Evolutionary conservation across 305 asterid species (phyloP), one percentile per base, ranked within the genome.

Genomic region (Solanum hybrid): DNA sequence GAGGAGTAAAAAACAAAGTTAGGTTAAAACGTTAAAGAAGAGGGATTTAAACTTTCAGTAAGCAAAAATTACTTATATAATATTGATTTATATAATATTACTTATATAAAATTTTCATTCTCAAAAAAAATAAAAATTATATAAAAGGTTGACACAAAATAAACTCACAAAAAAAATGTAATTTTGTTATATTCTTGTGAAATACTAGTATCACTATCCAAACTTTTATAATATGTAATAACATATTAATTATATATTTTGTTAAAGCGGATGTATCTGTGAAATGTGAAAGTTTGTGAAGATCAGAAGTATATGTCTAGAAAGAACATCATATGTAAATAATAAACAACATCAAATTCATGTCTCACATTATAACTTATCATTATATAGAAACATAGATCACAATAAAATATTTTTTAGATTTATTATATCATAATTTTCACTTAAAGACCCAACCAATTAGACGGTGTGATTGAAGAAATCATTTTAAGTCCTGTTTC

Each of bases 1-100:
- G 26, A 61, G 71, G 71, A 61, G 71, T 61, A 61, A 61, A 61
- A 61, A 20, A 8, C 26, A 61, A 61, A 61, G 26, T 24, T 24
- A n/a, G 33, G 16, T 69, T 24, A 69, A 24, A 69, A 0, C 4
- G 16, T 24, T 69, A 69, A 69, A 24, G 76, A 11, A n/a, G 13
- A 24, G 16, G 31, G 33, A 9, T 69, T 69, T 69, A 26, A 69
- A 69, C 76, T 69, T 69, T 69, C 31, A n/a, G 28, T 69, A 24
- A 69, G 31, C 31, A 69, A 69, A 69, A 11, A 9, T 64, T 69
- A 69, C 31, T 24, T 57, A 95, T 92, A 87, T 93, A 94, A 80
- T 94, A 93, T 77, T 97, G 97, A 14, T 92, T n/a, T 57, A 95
- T 92, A 86, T 29, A 95, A 80, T 16, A 51, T 51, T 51, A 51